phyloP scores from a whole-genome alignment of 2,329 filamentous ascomycete species.

The Zasmidium cellare region DNA sequence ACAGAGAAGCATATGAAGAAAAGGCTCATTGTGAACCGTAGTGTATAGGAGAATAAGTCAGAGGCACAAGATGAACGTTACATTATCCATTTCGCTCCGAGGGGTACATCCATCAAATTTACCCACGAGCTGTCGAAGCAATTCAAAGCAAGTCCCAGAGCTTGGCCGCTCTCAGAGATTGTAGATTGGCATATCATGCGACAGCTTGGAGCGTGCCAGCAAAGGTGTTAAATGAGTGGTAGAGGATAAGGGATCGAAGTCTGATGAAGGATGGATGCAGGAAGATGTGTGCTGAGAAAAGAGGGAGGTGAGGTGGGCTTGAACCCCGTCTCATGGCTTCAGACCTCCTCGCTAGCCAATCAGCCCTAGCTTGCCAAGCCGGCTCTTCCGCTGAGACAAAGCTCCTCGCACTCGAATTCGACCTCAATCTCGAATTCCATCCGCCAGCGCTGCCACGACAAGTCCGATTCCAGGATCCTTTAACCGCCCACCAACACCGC shows the following conservation, averaged over 20 bases:
- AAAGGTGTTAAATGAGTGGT: too few species aligned
- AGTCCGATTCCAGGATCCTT: not conserved
- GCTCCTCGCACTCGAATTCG: not conserved
- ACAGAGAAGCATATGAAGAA: not conserved
- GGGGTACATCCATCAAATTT: too few species aligned
- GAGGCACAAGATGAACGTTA: too few species aligned
- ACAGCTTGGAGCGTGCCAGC: too few species aligned
- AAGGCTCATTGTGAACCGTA: not conserved
- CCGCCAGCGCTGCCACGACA: not conserved
- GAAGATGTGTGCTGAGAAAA: not conserved
- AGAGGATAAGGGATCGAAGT: too few species aligned
- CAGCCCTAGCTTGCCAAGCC: too few species aligned
- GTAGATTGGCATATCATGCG: too few species aligned
- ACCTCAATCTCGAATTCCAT: not conserved
- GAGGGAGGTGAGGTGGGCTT: not conserved
- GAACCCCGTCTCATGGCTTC: not conserved
- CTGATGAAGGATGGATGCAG: not conserved
- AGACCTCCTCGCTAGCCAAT: not conserved
- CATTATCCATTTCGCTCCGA: too few species aligned
- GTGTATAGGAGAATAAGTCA: too few species aligned
- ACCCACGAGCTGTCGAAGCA: too few species aligned
- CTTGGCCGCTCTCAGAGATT: too few species aligned
- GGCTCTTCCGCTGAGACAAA: not conserved
- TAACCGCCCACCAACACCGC: conserved; percentile 32
- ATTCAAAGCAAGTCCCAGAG: too few species aligned